These are phyloP conservation scores for Sporothrix luriei DNA, from an alignment of 2,329 filamentous ascomycete species.

Conservation along the genomic window DNA sequence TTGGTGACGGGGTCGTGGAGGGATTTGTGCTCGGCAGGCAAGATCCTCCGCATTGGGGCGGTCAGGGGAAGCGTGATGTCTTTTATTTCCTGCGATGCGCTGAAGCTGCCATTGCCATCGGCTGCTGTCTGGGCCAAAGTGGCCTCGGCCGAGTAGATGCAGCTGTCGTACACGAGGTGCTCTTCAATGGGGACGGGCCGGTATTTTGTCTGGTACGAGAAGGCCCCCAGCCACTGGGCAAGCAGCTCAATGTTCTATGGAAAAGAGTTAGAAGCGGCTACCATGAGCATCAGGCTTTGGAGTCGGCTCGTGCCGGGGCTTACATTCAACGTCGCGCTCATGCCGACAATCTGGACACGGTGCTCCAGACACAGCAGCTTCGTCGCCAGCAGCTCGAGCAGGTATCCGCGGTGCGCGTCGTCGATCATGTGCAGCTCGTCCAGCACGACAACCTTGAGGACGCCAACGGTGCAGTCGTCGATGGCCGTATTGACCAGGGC, in stretches of 20 bases:
- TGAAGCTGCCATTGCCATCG: neutral
- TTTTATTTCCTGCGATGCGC: conserved; percentile 17
- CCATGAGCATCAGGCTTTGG: neutral
- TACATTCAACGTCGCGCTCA: conserved; percentile 75
- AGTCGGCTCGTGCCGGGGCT: neutral
- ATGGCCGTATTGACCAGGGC: conserved; percentile 72
- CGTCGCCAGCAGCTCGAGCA: conserved; percentile 72
- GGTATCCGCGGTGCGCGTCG: conserved; percentile 73
- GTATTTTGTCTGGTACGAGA: conserved; percentile 73
- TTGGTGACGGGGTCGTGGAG: conserved; percentile 68
- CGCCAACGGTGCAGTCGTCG: conserved; percentile 67
- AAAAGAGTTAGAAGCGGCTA: neutral
- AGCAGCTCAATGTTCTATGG: conserved; percentile 66
- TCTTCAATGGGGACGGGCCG: conserved; percentile 75
- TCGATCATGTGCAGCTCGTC: conserved; percentile 84
- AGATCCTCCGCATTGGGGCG: conserved; percentile 53
- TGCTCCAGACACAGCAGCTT: conserved; percentile 71
- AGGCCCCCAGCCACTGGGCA: conserved; percentile 69
- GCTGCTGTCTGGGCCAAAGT: conserved; percentile 48
- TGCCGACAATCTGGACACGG: conserved; percentile 70
- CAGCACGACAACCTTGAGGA: conserved; percentile 67
- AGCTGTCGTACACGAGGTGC: conserved; percentile 70
- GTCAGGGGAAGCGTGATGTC: conserved; percentile 37
- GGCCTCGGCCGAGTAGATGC: conserved; percentile 62
- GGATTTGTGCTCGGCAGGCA: conserved; percentile 61